Percentiles rank a stretch among this genome's conserved stretches.
Conservation (phyloP, 192 early-diverging fungal genomes). For the Glomus cerebriforme region DNA sequence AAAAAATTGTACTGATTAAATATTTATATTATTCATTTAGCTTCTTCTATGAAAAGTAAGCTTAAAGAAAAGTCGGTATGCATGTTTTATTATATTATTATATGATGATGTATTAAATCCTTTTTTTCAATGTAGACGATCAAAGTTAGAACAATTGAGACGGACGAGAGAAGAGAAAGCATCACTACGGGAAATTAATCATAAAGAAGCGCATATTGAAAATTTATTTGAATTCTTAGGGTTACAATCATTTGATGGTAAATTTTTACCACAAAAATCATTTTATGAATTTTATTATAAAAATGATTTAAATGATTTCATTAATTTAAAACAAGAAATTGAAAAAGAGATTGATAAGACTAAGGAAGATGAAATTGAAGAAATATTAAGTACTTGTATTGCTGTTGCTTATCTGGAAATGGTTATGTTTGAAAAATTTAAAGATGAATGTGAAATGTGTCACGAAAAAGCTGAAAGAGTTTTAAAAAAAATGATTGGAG, state of each 20-base stretch:
- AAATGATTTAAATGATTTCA: background rate
- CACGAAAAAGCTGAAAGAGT: constrained; percentile 14
- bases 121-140: no score
- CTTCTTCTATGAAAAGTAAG: no score
- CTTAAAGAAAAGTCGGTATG: no score
- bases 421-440: constrained; percentile 3
- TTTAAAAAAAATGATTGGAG: background rate
- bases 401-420: background rate
- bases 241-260: constrained; percentile 17
- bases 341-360: background rate
- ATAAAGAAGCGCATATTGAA: background rate
- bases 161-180: no score
- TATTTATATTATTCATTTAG: no score
- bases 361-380: background rate
- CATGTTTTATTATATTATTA: no score
- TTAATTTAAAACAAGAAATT: background rate
- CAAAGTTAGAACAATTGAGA: no score
- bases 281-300: background rate
- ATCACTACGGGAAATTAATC: background rate
- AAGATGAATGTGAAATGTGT: constrained; percentile 17
- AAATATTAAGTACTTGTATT: background rate
- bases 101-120: no score
- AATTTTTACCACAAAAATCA: background rate
- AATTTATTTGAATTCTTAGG: constrained; percentile 2
- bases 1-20: no score